phyloP scores from a whole-genome alignment of 1,139 yeast genomes.

The Geotrichum histeridarum region DNA sequence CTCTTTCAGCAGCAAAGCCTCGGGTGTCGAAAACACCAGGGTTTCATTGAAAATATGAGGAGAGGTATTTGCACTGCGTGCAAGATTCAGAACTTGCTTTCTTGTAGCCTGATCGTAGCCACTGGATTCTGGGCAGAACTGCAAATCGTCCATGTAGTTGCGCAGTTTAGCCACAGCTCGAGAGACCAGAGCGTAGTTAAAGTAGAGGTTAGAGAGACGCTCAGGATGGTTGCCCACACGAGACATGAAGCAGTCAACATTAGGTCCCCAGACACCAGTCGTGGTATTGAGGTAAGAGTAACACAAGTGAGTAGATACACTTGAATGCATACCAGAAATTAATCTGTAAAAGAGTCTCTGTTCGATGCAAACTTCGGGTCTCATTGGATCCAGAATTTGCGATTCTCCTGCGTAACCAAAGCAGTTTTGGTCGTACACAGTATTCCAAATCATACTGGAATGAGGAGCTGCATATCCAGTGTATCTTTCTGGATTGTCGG shows the following conservation, averaged over 20 bases:
- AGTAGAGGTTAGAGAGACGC: constrained; percentile 80
- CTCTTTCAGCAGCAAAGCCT: constrained; percentile 52
- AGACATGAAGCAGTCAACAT: constrained; percentile 73
- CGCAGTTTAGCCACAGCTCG: constrained; percentile 69
- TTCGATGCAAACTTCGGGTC: constrained; percentile 54
- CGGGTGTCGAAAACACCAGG: constrained; percentile 46
- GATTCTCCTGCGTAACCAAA: constrained; percentile 49
- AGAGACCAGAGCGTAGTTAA: constrained; percentile 84
- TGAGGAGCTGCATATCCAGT: constrained; percentile 95
- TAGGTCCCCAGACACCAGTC: constrained; percentile 78
- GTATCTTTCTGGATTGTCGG: constrained; percentile 89
- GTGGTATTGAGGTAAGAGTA: constrained; percentile 73
- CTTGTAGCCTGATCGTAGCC: constrained; percentile 49
- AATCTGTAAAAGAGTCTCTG: constrained; percentile 83
- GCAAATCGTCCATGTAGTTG: constrained; percentile 46
- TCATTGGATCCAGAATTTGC: neutral
- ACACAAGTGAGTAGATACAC: constrained; percentile 88
- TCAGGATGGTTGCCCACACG: constrained; percentile 90
- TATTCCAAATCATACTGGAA: constrained; percentile 87
- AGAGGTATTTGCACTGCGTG: constrained; percentile 37
- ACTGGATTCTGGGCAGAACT: constrained; percentile 46
- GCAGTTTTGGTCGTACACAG: constrained; percentile 88
- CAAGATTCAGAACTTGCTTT: constrained; percentile 37
- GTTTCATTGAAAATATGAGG: constrained; percentile 49
- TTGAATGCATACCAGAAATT: constrained; percentile 91